Evolutionary conservation across 441 rosid genomes (phyloP), one percentile per base, ranked within the genome.

Genomic region (Gossypium schwendimanii): DNA sequence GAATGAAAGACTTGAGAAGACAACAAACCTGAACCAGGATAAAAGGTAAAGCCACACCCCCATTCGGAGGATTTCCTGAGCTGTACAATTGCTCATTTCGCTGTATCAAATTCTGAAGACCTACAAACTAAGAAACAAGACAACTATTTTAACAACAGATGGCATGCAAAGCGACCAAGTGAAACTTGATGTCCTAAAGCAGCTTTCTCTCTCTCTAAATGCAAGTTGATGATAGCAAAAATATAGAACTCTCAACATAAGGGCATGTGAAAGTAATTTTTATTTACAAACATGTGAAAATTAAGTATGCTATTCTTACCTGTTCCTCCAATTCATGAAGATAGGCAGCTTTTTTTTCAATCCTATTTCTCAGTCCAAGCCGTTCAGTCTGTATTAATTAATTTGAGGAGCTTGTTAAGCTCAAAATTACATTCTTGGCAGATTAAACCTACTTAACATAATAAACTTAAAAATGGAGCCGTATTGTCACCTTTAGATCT

Each of bases 1-100:
- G 10, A 57, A 58, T 33, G 26, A 18, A 50, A 70, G 6, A 36
- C 3, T 23, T n/a, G 63, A 71, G 61, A 67, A 20, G 72, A 83
- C 72, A 39, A 21, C 66, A 80, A 85, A 93, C 99, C 97, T 95
- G 99, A 75, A 95, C 99, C 81, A 95, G 82, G 78, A 95, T 93
- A 79, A 95, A 95, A 12, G 99, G 99, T 78, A 95, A 88, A 44
- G 98, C 91, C 71, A 95, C 94, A 61, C 94, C 98, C 26, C 95
- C 97, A 58, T 76, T 87, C n/a, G 97, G 97, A 81, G 89, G 87
- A 82, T 91, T 82, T 73, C 86, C 99, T 8, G 94, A 82, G 81
- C 91, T 84, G 81, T 88, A 90, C 50, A 91, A 80, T 73, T 84
- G 94, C 80, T 93, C 94, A 73, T 95, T 95, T 76, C 92, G 85